phyloP scores from a whole-genome alignment of 257 asterid species.

The Prunella vulgaris region DNA sequence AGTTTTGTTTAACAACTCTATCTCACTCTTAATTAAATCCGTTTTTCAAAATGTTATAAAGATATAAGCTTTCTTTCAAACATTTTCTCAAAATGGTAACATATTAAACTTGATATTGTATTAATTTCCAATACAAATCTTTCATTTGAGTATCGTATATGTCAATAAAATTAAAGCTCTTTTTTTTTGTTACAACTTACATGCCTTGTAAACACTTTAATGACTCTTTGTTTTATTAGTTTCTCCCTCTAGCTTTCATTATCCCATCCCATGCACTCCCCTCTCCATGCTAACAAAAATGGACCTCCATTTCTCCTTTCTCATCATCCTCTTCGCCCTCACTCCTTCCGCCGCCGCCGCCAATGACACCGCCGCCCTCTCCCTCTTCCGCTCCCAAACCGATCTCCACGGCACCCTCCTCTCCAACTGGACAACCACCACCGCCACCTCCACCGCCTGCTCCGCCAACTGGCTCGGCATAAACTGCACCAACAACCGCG shows the following conservation, averaged over 20 bases:
- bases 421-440: slow-evolving; percentile 66
- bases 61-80: no score
- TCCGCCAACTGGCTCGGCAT: slow-evolving; percentile 69
- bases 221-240: neutral
- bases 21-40: no score
- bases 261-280: slow-evolving; percentile 41
- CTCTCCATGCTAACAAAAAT: slow-evolving; percentile 39
- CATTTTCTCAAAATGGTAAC: neutral
- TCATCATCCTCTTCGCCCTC: slow-evolving; percentile 29
- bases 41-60: no score
- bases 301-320: slow-evolving; percentile 24
- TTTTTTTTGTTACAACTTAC: no score
- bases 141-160: no score
- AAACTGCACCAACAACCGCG: slow-evolving; percentile 66
- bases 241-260: no score
- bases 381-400: slow-evolving; percentile 67
- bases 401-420: slow-evolving; percentile 74
- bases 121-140: no score
- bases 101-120: neutral
- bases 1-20: no score
- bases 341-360: slow-evolving; percentile 20
- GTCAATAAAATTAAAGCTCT: no score
- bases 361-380: slow-evolving; percentile 65
- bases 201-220: neutral
- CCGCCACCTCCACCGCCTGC: slow-evolving; percentile 61